Conservation (phyloP, 2,329 filamentous ascomycete genomes). For the Ophiostoma himal-ulmi region DNA sequence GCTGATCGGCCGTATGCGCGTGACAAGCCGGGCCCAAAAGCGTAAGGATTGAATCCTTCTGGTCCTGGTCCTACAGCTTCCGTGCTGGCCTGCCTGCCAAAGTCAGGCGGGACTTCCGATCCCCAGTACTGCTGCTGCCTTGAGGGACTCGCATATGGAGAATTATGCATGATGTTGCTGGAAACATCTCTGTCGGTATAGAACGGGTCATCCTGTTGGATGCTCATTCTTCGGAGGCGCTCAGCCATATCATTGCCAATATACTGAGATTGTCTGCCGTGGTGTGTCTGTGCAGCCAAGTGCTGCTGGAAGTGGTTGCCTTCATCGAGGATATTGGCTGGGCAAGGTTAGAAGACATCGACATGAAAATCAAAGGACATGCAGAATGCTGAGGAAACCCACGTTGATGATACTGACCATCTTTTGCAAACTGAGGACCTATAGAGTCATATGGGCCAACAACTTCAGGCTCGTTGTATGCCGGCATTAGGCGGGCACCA, state of each 20-base stretch:
- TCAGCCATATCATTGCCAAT: background rate
- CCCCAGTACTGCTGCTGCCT: background rate
- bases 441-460: background rate
- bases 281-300: background rate
- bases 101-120: background rate
- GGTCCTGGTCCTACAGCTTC: background rate
- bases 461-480: background rate
- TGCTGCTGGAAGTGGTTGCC: background rate
- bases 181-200: background rate
- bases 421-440: background rate
- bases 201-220: slow-evolving; percentile 2
- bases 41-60: background rate
- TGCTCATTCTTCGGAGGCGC: slow-evolving; percentile 6
- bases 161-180: background rate
- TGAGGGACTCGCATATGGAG: background rate
- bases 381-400: background rate
- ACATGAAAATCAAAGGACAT: background rate
- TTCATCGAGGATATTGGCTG: background rate
- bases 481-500: background rate
- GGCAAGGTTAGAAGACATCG: background rate
- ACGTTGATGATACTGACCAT: background rate
- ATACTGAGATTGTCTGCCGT: background rate
- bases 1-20: slow-evolving; percentile 12
- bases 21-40: background rate
- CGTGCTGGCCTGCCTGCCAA: background rate